Evolutionary conservation across 768 basidiomycete species (phyloP).

Genomic region (Austroboletus eburneus): DNA sequence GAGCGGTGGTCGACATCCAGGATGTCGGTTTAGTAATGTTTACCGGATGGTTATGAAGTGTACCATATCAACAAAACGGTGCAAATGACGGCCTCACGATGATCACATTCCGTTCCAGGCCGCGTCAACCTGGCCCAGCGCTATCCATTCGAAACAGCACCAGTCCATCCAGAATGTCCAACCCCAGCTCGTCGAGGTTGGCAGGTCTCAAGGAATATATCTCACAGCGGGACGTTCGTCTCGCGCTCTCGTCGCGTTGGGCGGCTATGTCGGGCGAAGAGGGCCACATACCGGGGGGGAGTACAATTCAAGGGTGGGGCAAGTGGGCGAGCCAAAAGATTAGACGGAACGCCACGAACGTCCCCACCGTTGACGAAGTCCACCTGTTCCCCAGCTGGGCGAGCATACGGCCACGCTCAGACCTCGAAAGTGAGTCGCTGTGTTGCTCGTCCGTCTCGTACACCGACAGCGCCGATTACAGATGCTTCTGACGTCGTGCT

Average conservation of each 20-base stretch:
- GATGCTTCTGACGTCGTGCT: conserved; percentile 68
- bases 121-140: background rate
- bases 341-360: conserved; percentile 23
- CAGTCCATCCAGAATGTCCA: conserved; percentile 21
- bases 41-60: conserved; percentile 1
- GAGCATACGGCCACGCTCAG: conserved; percentile 41
- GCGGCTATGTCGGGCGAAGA: conserved; percentile 18
- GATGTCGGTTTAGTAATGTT: background rate
- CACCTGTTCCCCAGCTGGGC: conserved; percentile 84
- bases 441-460: background rate
- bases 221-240: conserved; percentile 38
- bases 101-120: conserved; percentile 8
- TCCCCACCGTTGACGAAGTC: conserved; percentile 41
- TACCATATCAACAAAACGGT: conserved; percentile 1
- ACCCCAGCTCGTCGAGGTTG: conserved; percentile 31
- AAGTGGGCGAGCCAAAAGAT: conserved; percentile 65
- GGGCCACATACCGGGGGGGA: conserved; percentile 16
- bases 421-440: conserved; percentile 24
- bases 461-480: conserved; percentile 17
- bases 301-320: conserved; percentile 45
- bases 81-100: conserved; percentile 7
- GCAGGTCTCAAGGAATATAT: conserved; percentile 48
- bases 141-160: conserved; percentile 2
- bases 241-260: conserved; percentile 19
- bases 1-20: conserved; percentile 11